Evolutionary conservation across 495 filamentous ascomycete genomes (phyloP).

Genomic region (Aspergillus saccharolyticus): DNA sequence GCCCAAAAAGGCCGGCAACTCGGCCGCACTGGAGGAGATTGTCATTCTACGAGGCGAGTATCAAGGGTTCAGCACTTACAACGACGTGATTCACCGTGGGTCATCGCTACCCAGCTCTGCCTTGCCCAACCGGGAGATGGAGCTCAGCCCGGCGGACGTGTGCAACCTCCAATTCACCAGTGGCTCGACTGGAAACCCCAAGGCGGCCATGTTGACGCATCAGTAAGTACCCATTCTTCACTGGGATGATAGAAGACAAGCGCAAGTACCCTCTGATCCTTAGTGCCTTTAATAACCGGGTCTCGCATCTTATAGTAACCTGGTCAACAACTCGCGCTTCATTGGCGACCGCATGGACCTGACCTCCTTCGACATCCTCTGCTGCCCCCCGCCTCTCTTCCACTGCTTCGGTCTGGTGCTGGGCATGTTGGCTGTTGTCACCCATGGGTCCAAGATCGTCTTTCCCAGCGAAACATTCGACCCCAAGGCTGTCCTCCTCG

Average conservation of each 20-base stretch:
- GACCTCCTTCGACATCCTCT: slow-evolving; percentile 56
- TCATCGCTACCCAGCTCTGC: slow-evolving; percentile 30
- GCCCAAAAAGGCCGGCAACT: slow-evolving; percentile 28
- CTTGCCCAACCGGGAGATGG: slow-evolving; percentile 39
- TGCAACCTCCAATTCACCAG: slow-evolving; percentile 70
- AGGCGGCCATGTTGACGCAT: slow-evolving; percentile 72
- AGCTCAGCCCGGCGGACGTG: slow-evolving; percentile 55
- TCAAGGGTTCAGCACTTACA: slow-evolving; percentile 47
- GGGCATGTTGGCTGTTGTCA: slow-evolving; percentile 60
- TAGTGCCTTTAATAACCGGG: slow-evolving; percentile 11
- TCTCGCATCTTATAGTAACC: slow-evolving; percentile 42
- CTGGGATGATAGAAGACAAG: too few species aligned
- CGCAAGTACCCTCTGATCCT: too few species aligned
- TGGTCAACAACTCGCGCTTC: slow-evolving; percentile 65
- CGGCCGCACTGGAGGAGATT: slow-evolving; percentile 39
- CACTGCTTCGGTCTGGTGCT: slow-evolving; percentile 73
- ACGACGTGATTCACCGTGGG: slow-evolving; percentile 37
- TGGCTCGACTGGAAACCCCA: slow-evolving; percentile 65
- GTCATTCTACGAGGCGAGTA: slow-evolving; percentile 52
- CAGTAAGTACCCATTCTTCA: slow-evolving; percentile 38
- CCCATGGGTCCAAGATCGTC: slow-evolving; percentile 62
- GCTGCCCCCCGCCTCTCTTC: slow-evolving; percentile 67
- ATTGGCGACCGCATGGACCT: slow-evolving; percentile 66
- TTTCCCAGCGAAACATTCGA: slow-evolving; percentile 64
- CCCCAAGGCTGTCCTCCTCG: slow-evolving; percentile 50